A percentile compares a stretch with the other conserved stretches of the same genome.
Evolutionary conservation across 208 protist genomes (phyloP).

Genomic region (Kentomonas sorsogonicus): DNA sequence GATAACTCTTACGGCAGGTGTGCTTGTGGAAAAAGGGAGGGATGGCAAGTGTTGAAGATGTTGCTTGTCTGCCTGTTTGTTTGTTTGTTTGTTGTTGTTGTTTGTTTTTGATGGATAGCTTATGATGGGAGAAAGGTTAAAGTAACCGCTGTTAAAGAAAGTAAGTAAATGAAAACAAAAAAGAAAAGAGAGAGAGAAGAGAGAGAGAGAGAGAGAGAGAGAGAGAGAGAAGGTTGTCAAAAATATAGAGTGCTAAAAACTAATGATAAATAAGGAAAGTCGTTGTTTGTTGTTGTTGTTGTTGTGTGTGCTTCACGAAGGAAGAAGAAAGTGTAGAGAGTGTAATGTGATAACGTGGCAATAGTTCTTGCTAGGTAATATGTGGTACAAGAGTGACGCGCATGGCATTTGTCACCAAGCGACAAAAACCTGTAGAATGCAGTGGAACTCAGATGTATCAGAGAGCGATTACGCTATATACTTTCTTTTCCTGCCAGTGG

Average conservation of each 20-base stretch:
- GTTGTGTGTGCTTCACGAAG: background rate
- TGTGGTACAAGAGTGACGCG: background rate
- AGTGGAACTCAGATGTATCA: background rate
- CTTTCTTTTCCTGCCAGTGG: background rate
- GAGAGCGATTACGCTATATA: background rate
- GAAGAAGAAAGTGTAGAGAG: background rate
- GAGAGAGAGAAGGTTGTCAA: background rate
- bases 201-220: background rate
- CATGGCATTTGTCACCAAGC: background rate
- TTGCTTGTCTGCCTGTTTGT: background rate
- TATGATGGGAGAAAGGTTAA: too few relatives aligned
- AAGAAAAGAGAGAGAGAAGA: background rate
- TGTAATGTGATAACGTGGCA: background rate
- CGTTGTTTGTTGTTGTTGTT: background rate
- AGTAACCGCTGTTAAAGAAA: background rate
- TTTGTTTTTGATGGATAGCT: background rate
- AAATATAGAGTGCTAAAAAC: background rate
- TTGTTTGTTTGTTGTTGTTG: background rate
- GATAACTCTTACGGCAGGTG: background rate
- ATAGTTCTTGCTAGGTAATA: background rate
- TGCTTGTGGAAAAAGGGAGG: background rate
- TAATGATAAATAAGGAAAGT: background rate
- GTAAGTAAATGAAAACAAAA: slow-evolving; percentile 4
- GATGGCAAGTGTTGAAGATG: background rate
- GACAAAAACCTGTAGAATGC: too few relatives aligned